Evolutionary conservation across 352 stramenopile genomes (phyloP).

Genomic region (Phytopythium helicoides): DNA sequence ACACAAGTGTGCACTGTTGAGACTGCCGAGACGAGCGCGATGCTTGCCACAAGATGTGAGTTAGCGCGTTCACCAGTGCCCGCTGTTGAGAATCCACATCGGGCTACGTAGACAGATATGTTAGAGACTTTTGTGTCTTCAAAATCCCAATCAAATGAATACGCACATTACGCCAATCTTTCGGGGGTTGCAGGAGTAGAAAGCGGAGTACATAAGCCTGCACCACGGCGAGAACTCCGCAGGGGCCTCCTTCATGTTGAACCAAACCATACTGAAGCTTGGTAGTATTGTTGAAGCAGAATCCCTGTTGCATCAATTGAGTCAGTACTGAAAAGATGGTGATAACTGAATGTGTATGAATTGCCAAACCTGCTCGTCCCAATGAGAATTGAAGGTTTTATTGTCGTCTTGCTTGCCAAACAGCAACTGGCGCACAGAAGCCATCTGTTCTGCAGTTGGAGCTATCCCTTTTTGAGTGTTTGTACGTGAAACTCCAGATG

Average conservation of each 20-base stretch:
- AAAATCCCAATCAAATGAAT: not conserved
- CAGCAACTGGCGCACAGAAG: constrained; percentile 51
- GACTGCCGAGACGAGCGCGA: constrained; percentile 5
- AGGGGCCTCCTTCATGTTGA: constrained; percentile 93
- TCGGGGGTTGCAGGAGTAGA: constrained; percentile 37
- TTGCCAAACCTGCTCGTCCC: constrained; percentile 59
- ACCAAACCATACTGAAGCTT: constrained; percentile 88
- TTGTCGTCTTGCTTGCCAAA: constrained; percentile 37
- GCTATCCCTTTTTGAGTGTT: constrained; percentile 8
- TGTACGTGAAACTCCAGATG: not conserved
- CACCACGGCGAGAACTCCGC: constrained; percentile 92
- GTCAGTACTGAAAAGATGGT: not conserved
- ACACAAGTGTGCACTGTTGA: constrained; percentile 29
- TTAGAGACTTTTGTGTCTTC: constrained; percentile 6
- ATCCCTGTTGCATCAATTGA: constrained; percentile 38
- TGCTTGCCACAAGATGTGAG: constrained; percentile 70
- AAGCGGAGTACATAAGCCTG: constrained; percentile 90
- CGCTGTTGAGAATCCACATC: constrained; percentile 28
- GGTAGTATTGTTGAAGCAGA: constrained; percentile 48
- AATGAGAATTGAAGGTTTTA: constrained; percentile 66
- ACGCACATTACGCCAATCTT: constrained; percentile 69
- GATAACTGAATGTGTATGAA: not conserved
- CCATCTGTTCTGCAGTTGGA: constrained; percentile 37
- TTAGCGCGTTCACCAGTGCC: constrained; percentile 45
- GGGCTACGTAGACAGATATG: constrained; percentile 26